These are phyloP conservation scores for Pseudozyma thailandica DNA, from an alignment of 1,284 basidiomycete genomes.

Conservation along the genomic window DNA sequence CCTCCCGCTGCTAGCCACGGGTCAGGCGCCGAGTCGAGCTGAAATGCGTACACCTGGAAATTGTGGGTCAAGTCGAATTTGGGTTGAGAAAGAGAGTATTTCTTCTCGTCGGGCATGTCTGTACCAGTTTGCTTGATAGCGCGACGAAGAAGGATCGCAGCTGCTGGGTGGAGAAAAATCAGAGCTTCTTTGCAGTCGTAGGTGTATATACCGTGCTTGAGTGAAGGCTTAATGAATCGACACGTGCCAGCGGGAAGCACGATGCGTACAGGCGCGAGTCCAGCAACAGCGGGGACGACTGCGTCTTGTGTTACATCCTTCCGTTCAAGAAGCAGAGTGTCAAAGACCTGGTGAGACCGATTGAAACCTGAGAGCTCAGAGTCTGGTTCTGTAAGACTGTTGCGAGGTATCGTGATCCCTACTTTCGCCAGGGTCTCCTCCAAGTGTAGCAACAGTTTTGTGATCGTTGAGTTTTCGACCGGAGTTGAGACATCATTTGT, in stretches of 20 bases:
- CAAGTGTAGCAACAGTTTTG: not conserved
- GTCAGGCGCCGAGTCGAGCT: slow-evolving; percentile 46
- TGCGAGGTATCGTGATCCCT: too few species aligned
- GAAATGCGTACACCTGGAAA: slow-evolving; percentile 14
- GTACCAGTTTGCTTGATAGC: slow-evolving; percentile 35
- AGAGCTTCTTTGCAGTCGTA: slow-evolving; percentile 33
- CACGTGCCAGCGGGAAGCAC: slow-evolving; percentile 10
- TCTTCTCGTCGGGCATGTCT: slow-evolving; percentile 32
- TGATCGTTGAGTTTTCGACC: not conserved
- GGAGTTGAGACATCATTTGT: not conserved
- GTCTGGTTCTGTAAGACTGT: too few species aligned
- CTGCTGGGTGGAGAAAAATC: slow-evolving; percentile 55
- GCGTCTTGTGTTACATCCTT: not conserved
- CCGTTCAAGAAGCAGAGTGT: slow-evolving; percentile 10
- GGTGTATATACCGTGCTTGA: not conserved
- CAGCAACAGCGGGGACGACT: not conserved
- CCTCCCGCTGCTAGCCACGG: slow-evolving; percentile 52
- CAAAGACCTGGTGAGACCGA: not conserved
- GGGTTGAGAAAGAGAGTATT: slow-evolving; percentile 15
- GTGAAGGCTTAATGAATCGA: not conserved
- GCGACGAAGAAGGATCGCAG: slow-evolving; percentile 31
- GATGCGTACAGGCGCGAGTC: slow-evolving; percentile 37
- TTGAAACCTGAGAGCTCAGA: not conserved
- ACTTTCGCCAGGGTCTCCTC: not conserved
- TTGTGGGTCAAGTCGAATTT: not conserved